Evolutionary conservation across 2,329 filamentous ascomycete species (phyloP).

Genomic region (Sphaerostilbella broomeana): DNA sequence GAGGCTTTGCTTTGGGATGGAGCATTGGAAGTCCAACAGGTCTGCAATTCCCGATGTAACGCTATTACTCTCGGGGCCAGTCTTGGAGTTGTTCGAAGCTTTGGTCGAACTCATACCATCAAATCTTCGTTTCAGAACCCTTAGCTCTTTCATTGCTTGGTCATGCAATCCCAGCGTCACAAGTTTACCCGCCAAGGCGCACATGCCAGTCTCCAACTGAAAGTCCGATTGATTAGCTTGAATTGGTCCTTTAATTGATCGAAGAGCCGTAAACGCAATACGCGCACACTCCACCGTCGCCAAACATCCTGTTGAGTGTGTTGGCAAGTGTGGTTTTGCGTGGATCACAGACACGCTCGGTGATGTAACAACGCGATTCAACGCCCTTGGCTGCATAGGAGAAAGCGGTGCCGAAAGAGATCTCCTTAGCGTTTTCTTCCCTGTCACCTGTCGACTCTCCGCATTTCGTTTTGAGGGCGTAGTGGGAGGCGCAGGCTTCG

Average conservation of each 20-base stretch:
- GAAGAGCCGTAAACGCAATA: slow-evolving; percentile 58
- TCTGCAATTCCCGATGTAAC: slow-evolving; percentile 41
- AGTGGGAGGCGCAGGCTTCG: slow-evolving; percentile 40
- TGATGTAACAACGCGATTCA: slow-evolving; percentile 54
- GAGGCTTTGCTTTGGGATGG: slow-evolving; percentile 38
- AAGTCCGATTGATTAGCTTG: slow-evolving; percentile 52
- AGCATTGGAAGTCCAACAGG: slow-evolving; percentile 54
- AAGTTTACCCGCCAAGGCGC: slow-evolving; percentile 60
- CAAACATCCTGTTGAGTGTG: slow-evolving; percentile 40
- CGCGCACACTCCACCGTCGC: slow-evolving; percentile 63
- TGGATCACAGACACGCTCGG: slow-evolving; percentile 34
- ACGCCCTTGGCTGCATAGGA: slow-evolving; percentile 53
- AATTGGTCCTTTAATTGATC: slow-evolving; percentile 48
- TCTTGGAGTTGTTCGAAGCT: slow-evolving; percentile 27
- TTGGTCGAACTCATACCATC: slow-evolving; percentile 32
- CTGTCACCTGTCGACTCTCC: slow-evolving; percentile 27
- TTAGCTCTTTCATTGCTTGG: slow-evolving; percentile 63
- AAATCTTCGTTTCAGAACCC: slow-evolving; percentile 57
- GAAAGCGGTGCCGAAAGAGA: slow-evolving; percentile 54
- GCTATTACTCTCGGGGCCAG: slow-evolving; percentile 24
- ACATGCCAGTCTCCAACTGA: slow-evolving; percentile 68
- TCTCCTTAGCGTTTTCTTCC: slow-evolving; percentile 41
- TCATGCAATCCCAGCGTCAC: slow-evolving; percentile 58
- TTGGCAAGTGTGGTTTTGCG: slow-evolving; percentile 21
- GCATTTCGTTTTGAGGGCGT: slow-evolving; percentile 29